phyloP scores from a whole-genome alignment of 192 early-diverging fungal species.

The Backusella psychrophila region DNA sequence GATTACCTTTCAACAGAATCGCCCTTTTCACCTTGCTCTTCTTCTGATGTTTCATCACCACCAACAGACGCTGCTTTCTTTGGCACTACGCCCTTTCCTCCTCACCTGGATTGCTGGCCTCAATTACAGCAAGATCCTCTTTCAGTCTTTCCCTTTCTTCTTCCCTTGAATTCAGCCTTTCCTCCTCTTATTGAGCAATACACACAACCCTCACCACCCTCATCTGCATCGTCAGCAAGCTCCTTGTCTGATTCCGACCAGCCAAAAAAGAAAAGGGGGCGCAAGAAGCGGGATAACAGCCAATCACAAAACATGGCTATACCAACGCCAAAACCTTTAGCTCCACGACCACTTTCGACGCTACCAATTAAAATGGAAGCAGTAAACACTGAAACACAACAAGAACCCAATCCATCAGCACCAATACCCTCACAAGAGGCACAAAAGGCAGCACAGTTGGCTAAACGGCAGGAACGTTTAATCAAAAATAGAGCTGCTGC shows the following conservation, averaged over 20 bases:
- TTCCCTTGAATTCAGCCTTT: not conserved
- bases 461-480: conserved; percentile 82
- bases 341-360: conserved; percentile 32
- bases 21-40: not conserved
- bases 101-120: not conserved
- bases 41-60: not conserved
- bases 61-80: not conserved
- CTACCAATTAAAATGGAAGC: conserved; percentile 12
- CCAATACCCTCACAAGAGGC: conserved; percentile 9
- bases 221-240: not conserved
- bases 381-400: not conserved
- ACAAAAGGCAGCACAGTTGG: conserved; percentile 45
- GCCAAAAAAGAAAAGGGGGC: conserved; percentile 30
- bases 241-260: conserved; percentile 27
- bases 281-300: conserved; percentile 24
- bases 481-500: conserved; percentile 94
- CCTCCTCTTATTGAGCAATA: not conserved
- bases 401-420: conserved; percentile 5
- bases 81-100: not conserved
- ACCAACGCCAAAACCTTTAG: conserved; percentile 32
- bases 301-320: conserved; percentile 12
- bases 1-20: conserved; percentile 19
- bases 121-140: conserved; percentile 1
- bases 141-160: not conserved
- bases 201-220: not conserved